Conservation (phyloP, 345 rosid genomes). For the Linum lewisii region DNA sequence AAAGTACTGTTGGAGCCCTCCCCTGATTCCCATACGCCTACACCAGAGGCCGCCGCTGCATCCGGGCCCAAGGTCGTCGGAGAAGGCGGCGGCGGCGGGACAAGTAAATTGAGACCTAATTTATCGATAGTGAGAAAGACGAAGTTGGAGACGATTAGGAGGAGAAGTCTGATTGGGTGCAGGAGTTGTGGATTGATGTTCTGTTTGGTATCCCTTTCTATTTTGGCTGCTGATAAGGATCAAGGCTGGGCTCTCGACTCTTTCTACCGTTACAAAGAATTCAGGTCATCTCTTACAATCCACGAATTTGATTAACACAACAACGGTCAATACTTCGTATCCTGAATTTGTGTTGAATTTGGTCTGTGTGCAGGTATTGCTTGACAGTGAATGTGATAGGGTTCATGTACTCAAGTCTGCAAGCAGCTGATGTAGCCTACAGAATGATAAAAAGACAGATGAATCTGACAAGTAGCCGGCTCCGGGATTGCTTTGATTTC, state of each 20-base stretch:
- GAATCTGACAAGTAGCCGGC: slow-evolving; percentile 18
- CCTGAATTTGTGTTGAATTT: too few species aligned
- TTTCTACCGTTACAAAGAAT: slow-evolving; percentile 68
- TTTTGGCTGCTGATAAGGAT: slow-evolving; percentile 72
- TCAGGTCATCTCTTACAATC: slow-evolving; percentile 37
- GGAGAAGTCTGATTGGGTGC: slow-evolving; percentile 40
- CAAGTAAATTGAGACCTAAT: slow-evolving; percentile 28
- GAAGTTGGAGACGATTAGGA: slow-evolving; percentile 34
- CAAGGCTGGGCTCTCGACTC: slow-evolving; percentile 93
- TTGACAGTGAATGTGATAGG: slow-evolving; percentile 68
- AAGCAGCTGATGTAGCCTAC: slow-evolving; percentile 45
- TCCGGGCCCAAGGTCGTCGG: slow-evolving; percentile 17
- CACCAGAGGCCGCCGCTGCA: slow-evolving; percentile 1
- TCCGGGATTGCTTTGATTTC: slow-evolving; percentile 59
- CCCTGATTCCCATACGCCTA: slow-evolving; percentile 4
- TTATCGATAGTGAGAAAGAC: slow-evolving; percentile 38
- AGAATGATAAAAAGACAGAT: slow-evolving; percentile 39
- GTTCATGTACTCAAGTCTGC: slow-evolving; percentile 60
- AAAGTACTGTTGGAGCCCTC: background rate
- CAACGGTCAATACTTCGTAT: too few species aligned
- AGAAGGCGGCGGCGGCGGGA: slow-evolving; percentile 22
- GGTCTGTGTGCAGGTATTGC: slow-evolving; percentile 49
- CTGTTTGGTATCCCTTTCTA: slow-evolving; percentile 61
- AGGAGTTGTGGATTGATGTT: slow-evolving; percentile 54
- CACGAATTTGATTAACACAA: too few species aligned